phyloP scores from a whole-genome alignment of 2,329 filamentous ascomycete species.

The Pleomassaria siparia region DNA sequence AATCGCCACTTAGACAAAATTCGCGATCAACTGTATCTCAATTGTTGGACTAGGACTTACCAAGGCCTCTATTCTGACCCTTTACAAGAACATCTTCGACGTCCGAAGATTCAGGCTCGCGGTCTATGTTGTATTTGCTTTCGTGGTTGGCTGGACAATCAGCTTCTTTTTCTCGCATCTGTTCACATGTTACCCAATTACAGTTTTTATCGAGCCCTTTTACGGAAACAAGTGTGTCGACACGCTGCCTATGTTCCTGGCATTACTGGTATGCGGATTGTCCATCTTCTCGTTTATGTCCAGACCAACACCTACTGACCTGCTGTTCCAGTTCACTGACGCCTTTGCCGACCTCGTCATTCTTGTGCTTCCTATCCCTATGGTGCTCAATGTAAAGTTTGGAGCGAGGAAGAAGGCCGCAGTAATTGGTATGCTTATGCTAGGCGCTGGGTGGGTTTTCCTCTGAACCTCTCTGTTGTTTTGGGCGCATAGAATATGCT shows the following conservation, averaged over 20 bases:
- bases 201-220: conserved; percentile 28
- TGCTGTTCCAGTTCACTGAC: conserved; percentile 14
- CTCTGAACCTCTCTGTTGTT: too few species aligned
- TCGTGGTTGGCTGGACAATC: conserved; percentile 27
- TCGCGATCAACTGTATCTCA: conserved; percentile 28
- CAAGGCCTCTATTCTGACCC: conserved; percentile 31
- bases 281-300: too few species aligned
- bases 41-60: conserved; percentile 27
- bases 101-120: conserved; percentile 20
- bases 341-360: conserved; percentile 24
- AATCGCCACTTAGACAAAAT: conserved; percentile 26
- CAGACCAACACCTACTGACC: too few species aligned
- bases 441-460: conserved; percentile 19
- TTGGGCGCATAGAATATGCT: not conserved
- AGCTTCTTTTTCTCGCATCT: conserved; percentile 26
- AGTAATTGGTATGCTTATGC: conserved; percentile 22
- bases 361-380: conserved; percentile 26
- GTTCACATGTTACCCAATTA: conserved; percentile 32
- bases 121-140: conserved; percentile 21
- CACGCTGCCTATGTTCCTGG: conserved; percentile 24
- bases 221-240: conserved; percentile 26
- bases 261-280: conserved; percentile 8
- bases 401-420: conserved; percentile 21
- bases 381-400: conserved; percentile 24
- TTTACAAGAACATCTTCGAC: conserved; percentile 33